A percentile compares a stretch with the other conserved stretches of the same genome.
These are phyloP conservation scores for Candida sithepensis DNA, from an alignment of 805 yeast species.

Conservation along the genomic window DNA sequence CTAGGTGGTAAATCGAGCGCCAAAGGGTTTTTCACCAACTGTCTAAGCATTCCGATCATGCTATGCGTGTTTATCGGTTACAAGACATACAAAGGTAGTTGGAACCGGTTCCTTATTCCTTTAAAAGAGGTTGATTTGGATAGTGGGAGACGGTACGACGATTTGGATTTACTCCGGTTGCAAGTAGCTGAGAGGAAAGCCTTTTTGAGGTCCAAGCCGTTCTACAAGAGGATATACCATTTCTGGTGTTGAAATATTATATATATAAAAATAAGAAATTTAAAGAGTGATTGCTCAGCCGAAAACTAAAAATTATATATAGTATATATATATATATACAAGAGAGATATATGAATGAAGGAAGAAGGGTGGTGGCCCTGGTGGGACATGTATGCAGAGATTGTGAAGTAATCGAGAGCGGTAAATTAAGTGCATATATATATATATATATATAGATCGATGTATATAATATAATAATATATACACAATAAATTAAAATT, in stretches of 20 bases:
- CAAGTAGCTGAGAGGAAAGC: constrained; percentile 46
- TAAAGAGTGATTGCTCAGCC: too few relatives aligned
- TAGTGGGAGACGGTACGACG: constrained; percentile 31
- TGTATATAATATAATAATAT: too few relatives aligned
- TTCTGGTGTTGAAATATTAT: constrained; percentile 39
- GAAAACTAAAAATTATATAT: too few relatives aligned
- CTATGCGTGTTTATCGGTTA: constrained; percentile 38
- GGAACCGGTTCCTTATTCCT: constrained; percentile 32
- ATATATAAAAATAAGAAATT: neutral
- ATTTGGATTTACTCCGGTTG: constrained; percentile 5
- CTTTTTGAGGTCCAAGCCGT: constrained; percentile 28
- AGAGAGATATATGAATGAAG: too few relatives aligned
- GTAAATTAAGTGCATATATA: too few relatives aligned
- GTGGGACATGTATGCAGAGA: too few relatives aligned
- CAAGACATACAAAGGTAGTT: constrained; percentile 5
- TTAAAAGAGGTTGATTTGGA: constrained; percentile 34
- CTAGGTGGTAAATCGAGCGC: constrained; percentile 30
- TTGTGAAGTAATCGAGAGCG: too few relatives aligned
- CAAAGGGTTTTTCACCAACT: constrained; percentile 45
- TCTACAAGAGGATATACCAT: constrained; percentile 32
- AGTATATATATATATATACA: too few relatives aligned
- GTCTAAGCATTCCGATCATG: constrained; percentile 46
- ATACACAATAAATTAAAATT: too few relatives aligned
- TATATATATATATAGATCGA: too few relatives aligned
- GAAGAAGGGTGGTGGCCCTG: too few relatives aligned